Conservation (phyloP, 2,329 filamentous ascomycete species). For the Trichoderma sp. region DNA sequence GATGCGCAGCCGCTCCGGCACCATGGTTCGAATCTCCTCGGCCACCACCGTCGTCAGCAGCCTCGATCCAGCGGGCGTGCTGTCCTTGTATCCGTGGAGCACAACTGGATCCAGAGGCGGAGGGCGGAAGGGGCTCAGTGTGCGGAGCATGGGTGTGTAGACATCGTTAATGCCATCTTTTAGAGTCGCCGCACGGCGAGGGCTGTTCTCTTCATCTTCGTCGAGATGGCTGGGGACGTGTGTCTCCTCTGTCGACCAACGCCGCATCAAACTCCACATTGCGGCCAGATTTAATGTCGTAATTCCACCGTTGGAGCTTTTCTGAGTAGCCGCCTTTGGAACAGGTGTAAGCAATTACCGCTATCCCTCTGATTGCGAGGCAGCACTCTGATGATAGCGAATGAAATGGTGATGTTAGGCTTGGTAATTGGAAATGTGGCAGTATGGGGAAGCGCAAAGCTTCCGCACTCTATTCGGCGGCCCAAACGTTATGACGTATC, state of each 20-base stretch:
- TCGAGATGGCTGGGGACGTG: conserved; percentile 39
- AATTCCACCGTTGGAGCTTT: neutral
- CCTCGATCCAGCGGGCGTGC: conserved; percentile 62
- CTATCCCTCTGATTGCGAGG: neutral
- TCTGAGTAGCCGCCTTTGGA: neutral
- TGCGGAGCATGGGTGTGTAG: conserved; percentile 58
- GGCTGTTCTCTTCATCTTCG: conserved; percentile 31
- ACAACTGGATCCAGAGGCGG: conserved; percentile 83
- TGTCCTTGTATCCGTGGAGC: conserved; percentile 66
- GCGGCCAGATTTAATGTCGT: conserved; percentile 1
- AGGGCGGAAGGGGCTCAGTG: conserved; percentile 79
- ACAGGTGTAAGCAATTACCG: neutral
- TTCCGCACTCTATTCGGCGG: neutral
- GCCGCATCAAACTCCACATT: conserved; percentile 66
- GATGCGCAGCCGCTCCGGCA: conserved; percentile 85
- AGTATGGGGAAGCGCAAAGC: neutral
- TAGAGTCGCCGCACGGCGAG: conserved; percentile 28
- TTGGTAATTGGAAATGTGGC: neutral
- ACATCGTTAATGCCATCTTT: conserved; percentile 60
- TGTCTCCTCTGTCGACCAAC: conserved; percentile 60
- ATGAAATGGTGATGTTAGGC: neutral
- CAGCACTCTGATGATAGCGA: neutral
- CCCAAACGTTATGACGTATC: conserved; percentile 23
- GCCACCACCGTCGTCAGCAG: conserved; percentile 75
- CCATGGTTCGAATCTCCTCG: conserved; percentile 88